Evolutionary conservation across 2,329 filamentous ascomycete genomes (phyloP).

Genomic region (Colletotrichum euphorbiae): DNA sequence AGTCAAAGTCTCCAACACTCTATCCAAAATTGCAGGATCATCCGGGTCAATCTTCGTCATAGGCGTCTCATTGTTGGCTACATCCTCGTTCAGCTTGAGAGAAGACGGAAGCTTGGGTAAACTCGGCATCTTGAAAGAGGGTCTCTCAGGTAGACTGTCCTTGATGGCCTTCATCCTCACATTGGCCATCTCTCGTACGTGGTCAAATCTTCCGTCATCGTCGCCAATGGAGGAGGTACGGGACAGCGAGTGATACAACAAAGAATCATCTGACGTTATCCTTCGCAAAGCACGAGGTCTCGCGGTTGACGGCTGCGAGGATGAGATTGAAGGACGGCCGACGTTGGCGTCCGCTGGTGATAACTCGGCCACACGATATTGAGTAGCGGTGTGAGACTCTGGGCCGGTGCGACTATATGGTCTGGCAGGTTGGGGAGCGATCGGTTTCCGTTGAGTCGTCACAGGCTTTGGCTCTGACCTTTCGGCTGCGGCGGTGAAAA

Average conservation of each 20-base stretch:
- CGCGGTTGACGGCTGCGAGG: slow-evolving; percentile 17
- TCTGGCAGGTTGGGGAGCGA: slow-evolving; percentile 11
- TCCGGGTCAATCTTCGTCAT: slow-evolving; percentile 29
- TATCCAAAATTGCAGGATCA: slow-evolving; percentile 58
- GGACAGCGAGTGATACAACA: slow-evolving; percentile 81
- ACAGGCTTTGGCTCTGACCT: slow-evolving; percentile 19
- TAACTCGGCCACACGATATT: slow-evolving; percentile 5
- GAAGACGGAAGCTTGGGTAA: slow-evolving; percentile 64
- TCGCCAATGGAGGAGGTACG: slow-evolving; percentile 86
- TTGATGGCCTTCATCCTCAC: slow-evolving; percentile 89
- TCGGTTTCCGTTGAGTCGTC: slow-evolving; percentile 4
- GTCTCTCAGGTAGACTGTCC: slow-evolving; percentile 84
- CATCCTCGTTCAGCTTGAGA: slow-evolving; percentile 42
- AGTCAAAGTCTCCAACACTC: slow-evolving; percentile 73
- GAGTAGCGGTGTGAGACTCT: slow-evolving; percentile 13
- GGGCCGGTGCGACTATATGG: slow-evolving; percentile 22
- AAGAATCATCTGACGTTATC: slow-evolving; percentile 80
- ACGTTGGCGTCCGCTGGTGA: not conserved
- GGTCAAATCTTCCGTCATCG: slow-evolving; percentile 77
- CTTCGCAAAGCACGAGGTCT: slow-evolving; percentile 58
- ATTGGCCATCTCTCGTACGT: slow-evolving; percentile 88
- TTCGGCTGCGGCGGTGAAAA: slow-evolving; percentile 38
- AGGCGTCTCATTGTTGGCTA: slow-evolving; percentile 44
- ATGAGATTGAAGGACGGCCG: slow-evolving; percentile 23
- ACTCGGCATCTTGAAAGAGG: slow-evolving; percentile 78